These are phyloP conservation scores for Fusarium brevicatenulatum DNA, from an alignment of 2,329 filamentous ascomycete species.

Conservation along the genomic window DNA sequence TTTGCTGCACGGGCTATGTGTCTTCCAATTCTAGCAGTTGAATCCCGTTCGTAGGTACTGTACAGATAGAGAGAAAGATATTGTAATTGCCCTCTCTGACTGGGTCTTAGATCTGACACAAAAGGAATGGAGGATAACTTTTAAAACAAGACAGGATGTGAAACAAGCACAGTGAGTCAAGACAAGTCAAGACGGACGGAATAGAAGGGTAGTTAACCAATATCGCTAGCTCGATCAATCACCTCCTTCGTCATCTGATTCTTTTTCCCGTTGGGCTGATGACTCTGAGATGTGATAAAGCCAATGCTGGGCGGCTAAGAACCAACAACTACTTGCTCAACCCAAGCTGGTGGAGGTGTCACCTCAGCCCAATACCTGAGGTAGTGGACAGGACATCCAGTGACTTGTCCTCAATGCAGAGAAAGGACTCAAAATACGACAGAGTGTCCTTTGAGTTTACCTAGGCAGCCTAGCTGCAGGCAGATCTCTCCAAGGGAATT, in stretches of 20 bases:
- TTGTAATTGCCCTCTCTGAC: not conserved
- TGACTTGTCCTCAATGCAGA: not conserved
- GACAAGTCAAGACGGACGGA: conserved; percentile 4
- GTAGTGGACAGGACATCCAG: not conserved
- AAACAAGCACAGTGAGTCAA: conserved; percentile 24
- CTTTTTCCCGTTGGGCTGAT: conserved; percentile 32
- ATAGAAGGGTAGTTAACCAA: conserved; percentile 1
- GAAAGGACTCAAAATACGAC: not conserved
- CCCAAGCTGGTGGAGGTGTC: conserved; percentile 28
- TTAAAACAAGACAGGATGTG: conserved; percentile 30
- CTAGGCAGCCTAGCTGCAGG: not conserved
- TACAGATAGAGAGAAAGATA: no score
- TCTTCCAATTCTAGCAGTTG: not conserved
- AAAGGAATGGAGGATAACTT: not conserved
- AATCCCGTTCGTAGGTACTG: not conserved
- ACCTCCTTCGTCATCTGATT: conserved; percentile 36
- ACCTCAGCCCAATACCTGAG: not conserved
- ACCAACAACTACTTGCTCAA: conserved; percentile 30
- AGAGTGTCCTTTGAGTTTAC: not conserved
- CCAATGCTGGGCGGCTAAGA: conserved; percentile 40
- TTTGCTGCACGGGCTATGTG: conserved; percentile 30
- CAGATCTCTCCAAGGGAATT: not conserved
- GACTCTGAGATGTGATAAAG: conserved; percentile 40
- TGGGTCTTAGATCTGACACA: conserved; percentile 3
- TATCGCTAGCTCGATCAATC: not conserved